Percentiles rank a stretch among this genome's conserved stretches.
phyloP scores from a whole-genome alignment of 495 filamentous ascomycete genomes.

The Venustampulla echinocandica region DNA sequence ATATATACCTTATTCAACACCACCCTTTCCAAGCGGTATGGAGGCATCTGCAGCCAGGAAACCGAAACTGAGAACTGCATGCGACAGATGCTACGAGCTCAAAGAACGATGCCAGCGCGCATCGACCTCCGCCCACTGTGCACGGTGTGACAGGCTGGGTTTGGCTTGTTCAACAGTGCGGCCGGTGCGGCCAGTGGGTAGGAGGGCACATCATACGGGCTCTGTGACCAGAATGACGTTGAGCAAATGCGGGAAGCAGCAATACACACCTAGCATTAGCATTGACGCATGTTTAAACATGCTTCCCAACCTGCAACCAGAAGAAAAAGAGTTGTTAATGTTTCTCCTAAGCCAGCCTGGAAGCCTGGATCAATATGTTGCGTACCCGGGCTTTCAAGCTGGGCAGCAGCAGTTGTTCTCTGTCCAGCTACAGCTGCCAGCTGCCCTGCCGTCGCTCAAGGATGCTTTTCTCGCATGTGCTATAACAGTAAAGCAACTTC shows the following conservation, averaged over 20 bases:
- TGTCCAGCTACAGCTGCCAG: constrained; percentile 11
- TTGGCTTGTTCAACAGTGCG: constrained; percentile 12
- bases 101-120: constrained; percentile 21
- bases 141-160: constrained; percentile 19
- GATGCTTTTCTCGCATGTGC: constrained; percentile 22
- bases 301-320: background rate
- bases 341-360: constrained; percentile 12
- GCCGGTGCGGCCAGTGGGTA: constrained; percentile 10
- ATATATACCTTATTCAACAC: too few relatives aligned
- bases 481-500: constrained; percentile 10
- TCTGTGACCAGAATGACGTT: background rate
- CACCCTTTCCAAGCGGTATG: too few relatives aligned
- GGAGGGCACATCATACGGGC: constrained; percentile 10
- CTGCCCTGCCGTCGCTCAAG: constrained; percentile 14
- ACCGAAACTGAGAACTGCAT: constrained; percentile 8
- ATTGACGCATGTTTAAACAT: background rate
- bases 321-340: constrained; percentile 16
- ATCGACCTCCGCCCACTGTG: constrained; percentile 6
- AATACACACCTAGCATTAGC: too few relatives aligned
- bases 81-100: constrained; percentile 22
- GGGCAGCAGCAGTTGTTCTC: constrained; percentile 13
- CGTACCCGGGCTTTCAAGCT: constrained; percentile 19
- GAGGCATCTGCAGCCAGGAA: background rate
- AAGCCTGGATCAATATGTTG: constrained; percentile 15
- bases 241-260: background rate